Evolutionary conservation across 2,329 filamentous ascomycete genomes (phyloP).

Genomic region (Alternaria novae-zelandiae): DNA sequence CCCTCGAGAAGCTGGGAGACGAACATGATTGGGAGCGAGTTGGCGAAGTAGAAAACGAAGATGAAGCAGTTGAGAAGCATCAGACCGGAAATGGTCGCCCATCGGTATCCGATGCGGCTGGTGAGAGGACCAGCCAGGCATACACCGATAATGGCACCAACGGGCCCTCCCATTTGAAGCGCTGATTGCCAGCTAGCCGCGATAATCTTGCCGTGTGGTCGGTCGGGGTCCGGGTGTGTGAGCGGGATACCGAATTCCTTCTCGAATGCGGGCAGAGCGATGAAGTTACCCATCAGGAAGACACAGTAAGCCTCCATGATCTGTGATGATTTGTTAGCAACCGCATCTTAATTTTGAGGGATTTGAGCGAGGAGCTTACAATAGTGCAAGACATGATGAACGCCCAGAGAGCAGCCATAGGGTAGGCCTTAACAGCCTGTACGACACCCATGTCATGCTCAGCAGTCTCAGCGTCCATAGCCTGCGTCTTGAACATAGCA

Average conservation of each 20-base stretch:
- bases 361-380: constrained; percentile 44
- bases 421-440: constrained; percentile 59
- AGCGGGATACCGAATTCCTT: constrained; percentile 54
- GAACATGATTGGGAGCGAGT: constrained; percentile 57
- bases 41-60: constrained; percentile 65
- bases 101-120: constrained; percentile 65
- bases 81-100: constrained; percentile 62
- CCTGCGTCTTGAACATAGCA: constrained; percentile 58
- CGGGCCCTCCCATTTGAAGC: constrained; percentile 61
- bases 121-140: constrained; percentile 67
- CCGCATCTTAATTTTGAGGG: too few species aligned
- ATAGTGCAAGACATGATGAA: constrained; percentile 64
- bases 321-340: constrained; percentile 45
- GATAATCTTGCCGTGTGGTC: constrained; percentile 48
- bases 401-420: constrained; percentile 62
- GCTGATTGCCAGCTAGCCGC: constrained; percentile 64
- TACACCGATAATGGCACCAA: constrained; percentile 67
- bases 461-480: constrained; percentile 63
- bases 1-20: constrained; percentile 66
- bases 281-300: constrained; percentile 66
- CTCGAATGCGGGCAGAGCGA: constrained; percentile 59
- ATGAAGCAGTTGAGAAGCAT: constrained; percentile 66
- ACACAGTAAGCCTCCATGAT: constrained; percentile 71
- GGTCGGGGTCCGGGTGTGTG: background rate
- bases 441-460: constrained; percentile 60